Percentiles rank a stretch among this genome's conserved stretches.
phyloP scores from a whole-genome alignment of 1,139 yeast species.

The Blastobotrys arbuscula region DNA sequence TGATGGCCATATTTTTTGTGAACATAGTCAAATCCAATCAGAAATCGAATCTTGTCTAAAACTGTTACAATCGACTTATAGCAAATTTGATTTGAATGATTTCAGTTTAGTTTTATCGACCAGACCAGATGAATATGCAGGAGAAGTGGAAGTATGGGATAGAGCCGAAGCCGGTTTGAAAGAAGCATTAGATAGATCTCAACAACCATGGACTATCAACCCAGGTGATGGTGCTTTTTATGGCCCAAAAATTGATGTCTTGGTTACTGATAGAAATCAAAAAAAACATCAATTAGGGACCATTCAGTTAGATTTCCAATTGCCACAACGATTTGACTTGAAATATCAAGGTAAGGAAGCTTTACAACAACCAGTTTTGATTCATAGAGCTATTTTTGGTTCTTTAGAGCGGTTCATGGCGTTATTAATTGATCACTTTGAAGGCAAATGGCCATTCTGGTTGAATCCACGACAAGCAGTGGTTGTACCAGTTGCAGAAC shows the following conservation, averaged over 20 bases:
- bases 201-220: constrained; percentile 64
- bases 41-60: constrained; percentile 74
- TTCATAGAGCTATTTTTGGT: constrained; percentile 94
- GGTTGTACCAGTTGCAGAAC: constrained; percentile 69
- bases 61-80: constrained; percentile 72
- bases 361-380: constrained; percentile 61
- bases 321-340: constrained; percentile 79
- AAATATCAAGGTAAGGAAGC: constrained; percentile 38
- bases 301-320: constrained; percentile 89
- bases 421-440: constrained; percentile 79
- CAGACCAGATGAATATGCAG: constrained; percentile 81
- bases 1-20: constrained; percentile 96
- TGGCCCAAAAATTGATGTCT: constrained; percentile 87
- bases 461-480: constrained; percentile 90
- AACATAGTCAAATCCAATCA: constrained; percentile 66
- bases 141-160: constrained; percentile 79
- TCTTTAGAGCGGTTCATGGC: constrained; percentile 92
- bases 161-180: constrained; percentile 71
- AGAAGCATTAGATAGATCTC: constrained; percentile 54
- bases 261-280: constrained; percentile 74
- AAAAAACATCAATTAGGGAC: constrained; percentile 95
- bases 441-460: constrained; percentile 99
- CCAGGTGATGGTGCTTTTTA: constrained; percentile 98
- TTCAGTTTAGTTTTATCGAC: constrained; percentile 79
- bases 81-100: constrained; percentile 63